These are phyloP conservation scores for Persicaria maculosa DNA, from an alignment of 148 eudicot species.

Conservation along the genomic window DNA sequence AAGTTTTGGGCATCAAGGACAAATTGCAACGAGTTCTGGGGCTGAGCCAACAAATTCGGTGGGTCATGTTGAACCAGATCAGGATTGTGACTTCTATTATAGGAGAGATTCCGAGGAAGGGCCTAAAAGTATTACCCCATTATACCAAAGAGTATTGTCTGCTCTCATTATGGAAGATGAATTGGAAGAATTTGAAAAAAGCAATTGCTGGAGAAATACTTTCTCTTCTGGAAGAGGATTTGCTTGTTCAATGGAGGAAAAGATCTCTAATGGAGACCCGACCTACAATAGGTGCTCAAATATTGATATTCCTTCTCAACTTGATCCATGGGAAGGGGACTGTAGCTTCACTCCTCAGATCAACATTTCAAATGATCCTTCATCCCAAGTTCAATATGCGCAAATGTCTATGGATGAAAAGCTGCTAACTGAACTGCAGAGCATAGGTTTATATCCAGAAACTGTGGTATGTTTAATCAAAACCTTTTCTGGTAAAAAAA, in stretches of 20 bases:
- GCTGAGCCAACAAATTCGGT: slow-evolving; percentile 28
- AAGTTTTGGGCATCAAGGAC: slow-evolving; percentile 27
- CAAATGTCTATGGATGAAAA: slow-evolving; percentile 56
- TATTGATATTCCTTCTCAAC: slow-evolving; percentile 28
- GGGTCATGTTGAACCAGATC: slow-evolving; percentile 35
- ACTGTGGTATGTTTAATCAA: slow-evolving; percentile 51
- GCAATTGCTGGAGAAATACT: slow-evolving; percentile 23
- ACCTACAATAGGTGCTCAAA: slow-evolving; percentile 32
- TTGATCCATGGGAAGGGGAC: slow-evolving; percentile 35
- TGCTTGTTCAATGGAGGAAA: slow-evolving; percentile 24
- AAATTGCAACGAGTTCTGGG: slow-evolving; percentile 28
- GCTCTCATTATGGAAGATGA: slow-evolving; percentile 85
- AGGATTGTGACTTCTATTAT: slow-evolving; percentile 30
- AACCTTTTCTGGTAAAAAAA: not conserved
- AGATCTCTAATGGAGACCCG: slow-evolving; percentile 50
- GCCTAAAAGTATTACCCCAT: slow-evolving; percentile 32
- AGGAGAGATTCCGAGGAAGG: slow-evolving; percentile 34
- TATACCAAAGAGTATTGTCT: slow-evolving; percentile 80
- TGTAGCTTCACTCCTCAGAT: slow-evolving; percentile 26
- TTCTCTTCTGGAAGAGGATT: slow-evolving; percentile 25
- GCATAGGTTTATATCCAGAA: slow-evolving; percentile 66
- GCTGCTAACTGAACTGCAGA: slow-evolving; percentile 74
- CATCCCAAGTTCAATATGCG: slow-evolving; percentile 49
- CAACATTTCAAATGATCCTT: slow-evolving; percentile 32
- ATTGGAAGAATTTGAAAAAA: slow-evolving; percentile 56